These are phyloP conservation scores for Polychaeton citri DNA, from an alignment of 2,329 filamentous ascomycete species.

Conservation along the genomic window DNA sequence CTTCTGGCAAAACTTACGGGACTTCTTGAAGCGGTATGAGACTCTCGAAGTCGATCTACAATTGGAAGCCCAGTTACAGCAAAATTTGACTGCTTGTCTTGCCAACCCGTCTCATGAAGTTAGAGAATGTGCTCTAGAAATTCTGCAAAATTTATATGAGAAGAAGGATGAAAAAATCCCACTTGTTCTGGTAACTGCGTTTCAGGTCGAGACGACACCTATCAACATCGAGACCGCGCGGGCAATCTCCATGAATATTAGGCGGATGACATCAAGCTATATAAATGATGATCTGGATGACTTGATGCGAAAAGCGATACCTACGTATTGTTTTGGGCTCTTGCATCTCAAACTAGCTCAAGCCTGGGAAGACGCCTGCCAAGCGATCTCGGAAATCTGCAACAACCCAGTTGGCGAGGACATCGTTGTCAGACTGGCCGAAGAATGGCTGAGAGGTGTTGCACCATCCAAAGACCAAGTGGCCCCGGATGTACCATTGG, in stretches of 20 bases:
- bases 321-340: slow-evolving; percentile 76
- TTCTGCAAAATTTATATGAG: slow-evolving; percentile 51
- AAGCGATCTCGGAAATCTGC: slow-evolving; percentile 61
- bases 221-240: slow-evolving; percentile 64
- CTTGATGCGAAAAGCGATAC: slow-evolving; percentile 59
- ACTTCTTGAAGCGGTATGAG: slow-evolving; percentile 6
- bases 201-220: slow-evolving; percentile 67
- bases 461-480: slow-evolving; percentile 25
- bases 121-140: slow-evolving; percentile 56
- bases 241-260: slow-evolving; percentile 70
- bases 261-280: slow-evolving; percentile 59
- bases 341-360: slow-evolving; percentile 74
- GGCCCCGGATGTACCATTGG: neutral
- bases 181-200: slow-evolving; percentile 49
- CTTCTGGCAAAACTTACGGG: slow-evolving; percentile 17
- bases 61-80: slow-evolving; percentile 48
- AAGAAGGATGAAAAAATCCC: slow-evolving; percentile 35
- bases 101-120: slow-evolving; percentile 62
- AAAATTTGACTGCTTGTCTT: slow-evolving; percentile 58
- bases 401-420: slow-evolving; percentile 60
- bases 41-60: slow-evolving; percentile 10
- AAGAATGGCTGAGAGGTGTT: slow-evolving; percentile 53
- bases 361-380: slow-evolving; percentile 73
- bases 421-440: slow-evolving; percentile 55
- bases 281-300: slow-evolving; percentile 42